A percentile compares a stretch with the other conserved stretches of the same genome.
These are phyloP conservation scores for Paraphoma sp. DNA, from an alignment of 2,329 filamentous ascomycete species.

Conservation along the genomic window DNA sequence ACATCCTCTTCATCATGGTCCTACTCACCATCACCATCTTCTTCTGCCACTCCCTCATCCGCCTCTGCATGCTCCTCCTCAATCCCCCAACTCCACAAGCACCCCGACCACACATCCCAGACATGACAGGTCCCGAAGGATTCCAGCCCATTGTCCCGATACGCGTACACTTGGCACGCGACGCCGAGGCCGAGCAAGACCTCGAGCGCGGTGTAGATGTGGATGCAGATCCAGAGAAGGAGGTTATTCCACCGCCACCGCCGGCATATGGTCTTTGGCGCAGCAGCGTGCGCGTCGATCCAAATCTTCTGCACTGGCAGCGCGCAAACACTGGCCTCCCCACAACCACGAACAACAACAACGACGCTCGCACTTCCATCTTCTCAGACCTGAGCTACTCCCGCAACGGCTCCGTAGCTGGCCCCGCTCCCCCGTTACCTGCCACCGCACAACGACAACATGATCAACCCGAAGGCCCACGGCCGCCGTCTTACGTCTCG, in stretches of 20 bases:
- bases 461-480: constrained; percentile 28
- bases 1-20: constrained; percentile 79
- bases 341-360: neutral
- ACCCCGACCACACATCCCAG: constrained; percentile 47
- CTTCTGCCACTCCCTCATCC: constrained; percentile 80
- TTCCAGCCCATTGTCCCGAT: constrained; percentile 79
- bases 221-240: constrained; percentile 23
- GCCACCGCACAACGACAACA: neutral
- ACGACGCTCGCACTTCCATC: constrained; percentile 3
- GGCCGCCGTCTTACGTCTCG: constrained; percentile 78
- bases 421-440: neutral
- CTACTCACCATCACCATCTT: constrained; percentile 77
- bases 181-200: constrained; percentile 67
- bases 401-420: constrained; percentile 5
- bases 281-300: constrained; percentile 80
- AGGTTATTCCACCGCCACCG: constrained; percentile 55
- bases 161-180: constrained; percentile 74
- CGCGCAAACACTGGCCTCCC: constrained; percentile 50
- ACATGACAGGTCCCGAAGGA: constrained; percentile 64
- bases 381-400: constrained; percentile 8
- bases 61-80: constrained; percentile 71
- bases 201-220: constrained; percentile 7
- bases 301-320: constrained; percentile 82
- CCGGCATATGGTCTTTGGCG: constrained; percentile 88
- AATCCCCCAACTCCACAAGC: constrained; percentile 46